Percentiles rank a stretch among this genome's conserved stretches.
phyloP scores from a whole-genome alignment of 805 yeast genomes.

The Clavispora asparagi region DNA sequence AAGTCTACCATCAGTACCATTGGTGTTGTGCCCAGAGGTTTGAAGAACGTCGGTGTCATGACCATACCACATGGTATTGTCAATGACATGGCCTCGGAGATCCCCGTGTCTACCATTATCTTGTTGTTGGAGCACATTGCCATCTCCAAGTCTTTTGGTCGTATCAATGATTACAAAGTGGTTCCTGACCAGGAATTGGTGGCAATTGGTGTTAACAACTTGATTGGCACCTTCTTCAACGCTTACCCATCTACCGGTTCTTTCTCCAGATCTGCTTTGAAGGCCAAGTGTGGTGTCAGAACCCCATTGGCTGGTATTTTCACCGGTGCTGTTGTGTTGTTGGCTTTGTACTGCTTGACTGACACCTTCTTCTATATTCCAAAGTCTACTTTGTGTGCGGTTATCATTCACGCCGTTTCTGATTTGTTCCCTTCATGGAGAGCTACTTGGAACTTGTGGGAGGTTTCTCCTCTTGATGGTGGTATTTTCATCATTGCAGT shows the following conservation, averaged over 20 bases:
- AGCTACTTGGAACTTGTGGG: conserved; percentile 66
- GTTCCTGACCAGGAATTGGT: conserved; percentile 90
- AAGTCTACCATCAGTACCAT: conserved; percentile 53
- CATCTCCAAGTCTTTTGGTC: conserved; percentile 87
- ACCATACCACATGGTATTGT: conserved; percentile 55
- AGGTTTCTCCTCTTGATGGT: conserved; percentile 67
- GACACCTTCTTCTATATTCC: conserved; percentile 85
- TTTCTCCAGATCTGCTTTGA: conserved; percentile 88
- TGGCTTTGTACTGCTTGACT: conserved; percentile 83
- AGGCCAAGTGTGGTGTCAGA: conserved; percentile 91
- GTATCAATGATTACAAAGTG: conserved; percentile 85
- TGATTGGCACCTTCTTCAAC: conserved; percentile 85
- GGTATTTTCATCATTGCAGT: conserved; percentile 70
- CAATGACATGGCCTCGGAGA: conserved; percentile 59
- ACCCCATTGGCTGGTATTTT: conserved; percentile 91
- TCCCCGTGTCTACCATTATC: conserved; percentile 82
- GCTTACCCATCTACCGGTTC: conserved; percentile 98
- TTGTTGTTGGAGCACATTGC: conserved; percentile 89
- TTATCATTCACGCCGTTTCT: conserved; percentile 89
- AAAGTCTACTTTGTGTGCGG: conserved; percentile 79
- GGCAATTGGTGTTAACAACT: conserved; percentile 88
- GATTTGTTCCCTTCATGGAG: conserved; percentile 72
- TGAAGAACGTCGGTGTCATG: conserved; percentile 72
- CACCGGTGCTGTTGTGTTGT: conserved; percentile 82
- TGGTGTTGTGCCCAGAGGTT: conserved; percentile 80